A percentile compares a stretch with the other conserved stretches of the same genome.
These are phyloP conservation scores for Heimioporus punctisporus DNA, from an alignment of 1,284 basidiomycete genomes.

Conservation along the genomic window DNA sequence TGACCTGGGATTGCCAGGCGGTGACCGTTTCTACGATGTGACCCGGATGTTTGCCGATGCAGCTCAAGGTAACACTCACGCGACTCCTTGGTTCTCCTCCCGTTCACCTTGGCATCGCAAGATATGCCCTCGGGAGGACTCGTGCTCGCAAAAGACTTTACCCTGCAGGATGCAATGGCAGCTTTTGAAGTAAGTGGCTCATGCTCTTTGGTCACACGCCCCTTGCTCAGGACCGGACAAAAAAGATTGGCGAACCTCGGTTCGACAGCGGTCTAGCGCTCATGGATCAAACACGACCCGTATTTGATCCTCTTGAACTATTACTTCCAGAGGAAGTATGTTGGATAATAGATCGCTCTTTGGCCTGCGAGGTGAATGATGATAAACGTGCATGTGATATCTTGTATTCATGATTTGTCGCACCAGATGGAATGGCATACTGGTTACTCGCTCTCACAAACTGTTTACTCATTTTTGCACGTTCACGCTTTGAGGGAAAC, in stretches of 20 bases:
- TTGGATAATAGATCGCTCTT: slow-evolving; percentile 84
- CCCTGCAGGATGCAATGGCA: slow-evolving; percentile 87
- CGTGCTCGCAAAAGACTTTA: slow-evolving; percentile 71
- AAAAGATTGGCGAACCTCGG: slow-evolving; percentile 86
- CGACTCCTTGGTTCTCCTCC: slow-evolving; percentile 9
- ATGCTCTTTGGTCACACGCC: neutral
- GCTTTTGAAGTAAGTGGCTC: slow-evolving; percentile 74
- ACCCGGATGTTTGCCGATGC: slow-evolving; percentile 59
- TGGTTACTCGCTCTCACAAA: slow-evolving; percentile 85
- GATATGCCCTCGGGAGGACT: slow-evolving; percentile 69
- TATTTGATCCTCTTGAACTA: slow-evolving; percentile 68
- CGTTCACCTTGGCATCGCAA: slow-evolving; percentile 31
- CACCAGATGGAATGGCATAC: slow-evolving; percentile 85
- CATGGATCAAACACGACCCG: slow-evolving; percentile 42
- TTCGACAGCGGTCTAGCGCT: slow-evolving; percentile 82
- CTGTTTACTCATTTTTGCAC: slow-evolving; percentile 83
- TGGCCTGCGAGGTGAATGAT: slow-evolving; percentile 84
- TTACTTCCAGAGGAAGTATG: slow-evolving; percentile 79
- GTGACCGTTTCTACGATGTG: slow-evolving; percentile 60
- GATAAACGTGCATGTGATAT: slow-evolving; percentile 12
- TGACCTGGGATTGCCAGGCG: slow-evolving; percentile 47
- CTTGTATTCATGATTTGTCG: slow-evolving; percentile 19
- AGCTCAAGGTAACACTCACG: slow-evolving; percentile 44
- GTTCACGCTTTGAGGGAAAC: slow-evolving; percentile 70
- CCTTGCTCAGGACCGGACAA: slow-evolving; percentile 10